Percentiles rank a stretch among this genome's conserved stretches.
Conservation (phyloP, 345 rosid species). For the Kernera saxatilis region DNA sequence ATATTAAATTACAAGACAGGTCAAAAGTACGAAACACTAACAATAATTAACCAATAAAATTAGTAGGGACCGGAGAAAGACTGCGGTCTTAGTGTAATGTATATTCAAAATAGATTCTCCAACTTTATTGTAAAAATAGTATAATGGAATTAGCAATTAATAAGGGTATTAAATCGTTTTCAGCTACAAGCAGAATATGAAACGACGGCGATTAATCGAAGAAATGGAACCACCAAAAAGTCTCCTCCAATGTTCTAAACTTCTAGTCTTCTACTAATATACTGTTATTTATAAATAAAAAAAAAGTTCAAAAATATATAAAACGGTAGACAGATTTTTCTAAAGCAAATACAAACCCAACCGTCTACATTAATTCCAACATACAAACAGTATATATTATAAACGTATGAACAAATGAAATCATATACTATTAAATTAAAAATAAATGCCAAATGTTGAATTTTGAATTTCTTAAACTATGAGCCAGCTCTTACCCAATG, state of each 20-base stretch:
- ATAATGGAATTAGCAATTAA: neutral
- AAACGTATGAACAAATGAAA: neutral
- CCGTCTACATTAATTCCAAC: neutral
- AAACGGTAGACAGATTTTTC: neutral
- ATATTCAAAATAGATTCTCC: slow-evolving; percentile 8
- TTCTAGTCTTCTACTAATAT: too few species aligned
- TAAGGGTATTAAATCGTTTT: neutral
- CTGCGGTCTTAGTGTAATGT: slow-evolving; percentile 28
- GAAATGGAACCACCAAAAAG: neutral
- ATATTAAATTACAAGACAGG: slow-evolving; percentile 26
- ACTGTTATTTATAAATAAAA: too few species aligned
- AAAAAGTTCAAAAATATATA: neutral
- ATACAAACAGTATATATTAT: neutral
- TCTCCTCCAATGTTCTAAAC: too few species aligned
- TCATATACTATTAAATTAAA: neutral
- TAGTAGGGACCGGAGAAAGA: slow-evolving; percentile 14
- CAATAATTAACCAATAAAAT: slow-evolving; percentile 1
- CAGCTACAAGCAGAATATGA: neutral
- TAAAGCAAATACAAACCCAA: neutral
- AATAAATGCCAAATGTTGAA: neutral
- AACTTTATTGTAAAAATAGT: slow-evolving; percentile 15
- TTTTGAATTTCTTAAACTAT: neutral
- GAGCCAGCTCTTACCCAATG: neutral
- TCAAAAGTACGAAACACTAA: slow-evolving; percentile 33
- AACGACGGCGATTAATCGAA: neutral